A percentile compares a stretch with the other conserved stretches of the same genome.
Conservation (phyloP, 352 stramenopile species). For the Globisporangium iwayamae region DNA sequence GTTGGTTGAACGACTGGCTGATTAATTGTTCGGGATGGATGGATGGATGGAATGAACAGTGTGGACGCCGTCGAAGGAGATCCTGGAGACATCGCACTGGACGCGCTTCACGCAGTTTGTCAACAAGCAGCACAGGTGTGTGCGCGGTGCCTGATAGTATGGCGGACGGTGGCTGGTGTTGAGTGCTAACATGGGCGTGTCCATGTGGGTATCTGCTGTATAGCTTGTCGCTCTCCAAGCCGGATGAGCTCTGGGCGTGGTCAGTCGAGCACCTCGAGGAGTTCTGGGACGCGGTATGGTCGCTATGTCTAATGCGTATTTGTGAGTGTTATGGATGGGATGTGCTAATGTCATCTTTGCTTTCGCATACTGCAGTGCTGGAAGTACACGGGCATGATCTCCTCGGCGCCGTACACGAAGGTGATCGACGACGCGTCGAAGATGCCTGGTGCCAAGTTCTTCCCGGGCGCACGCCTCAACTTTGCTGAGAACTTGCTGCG, state of each 20-base stretch:
- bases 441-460: conserved; percentile 76
- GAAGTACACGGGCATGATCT: conserved; percentile 68
- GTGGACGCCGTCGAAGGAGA: conserved; percentile 44
- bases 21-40: not conserved
- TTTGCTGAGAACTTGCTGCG: conserved; percentile 76
- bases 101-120: conserved; percentile 62
- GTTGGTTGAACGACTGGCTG: not conserved
- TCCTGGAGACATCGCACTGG: conserved; percentile 58
- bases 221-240: conserved; percentile 38
- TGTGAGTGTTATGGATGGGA: not conserved
- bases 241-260: conserved; percentile 65
- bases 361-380: conserved; percentile 35
- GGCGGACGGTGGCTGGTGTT: not conserved
- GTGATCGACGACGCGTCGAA: conserved; percentile 60
- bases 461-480: conserved; percentile 57
- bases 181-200: not conserved
- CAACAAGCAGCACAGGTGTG: conserved; percentile 52
- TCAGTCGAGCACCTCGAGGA: conserved; percentile 60
- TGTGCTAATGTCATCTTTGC: not conserved
- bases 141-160: not conserved
- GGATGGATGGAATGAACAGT: conserved; percentile 24
- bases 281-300: conserved; percentile 51
- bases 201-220: not conserved
- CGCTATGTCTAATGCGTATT: not conserved
- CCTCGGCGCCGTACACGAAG: conserved; percentile 47